These are phyloP conservation scores for Elaeis oleifera DNA, from an alignment of 202 grass and related monocot genomes.

Conservation along the genomic window DNA sequence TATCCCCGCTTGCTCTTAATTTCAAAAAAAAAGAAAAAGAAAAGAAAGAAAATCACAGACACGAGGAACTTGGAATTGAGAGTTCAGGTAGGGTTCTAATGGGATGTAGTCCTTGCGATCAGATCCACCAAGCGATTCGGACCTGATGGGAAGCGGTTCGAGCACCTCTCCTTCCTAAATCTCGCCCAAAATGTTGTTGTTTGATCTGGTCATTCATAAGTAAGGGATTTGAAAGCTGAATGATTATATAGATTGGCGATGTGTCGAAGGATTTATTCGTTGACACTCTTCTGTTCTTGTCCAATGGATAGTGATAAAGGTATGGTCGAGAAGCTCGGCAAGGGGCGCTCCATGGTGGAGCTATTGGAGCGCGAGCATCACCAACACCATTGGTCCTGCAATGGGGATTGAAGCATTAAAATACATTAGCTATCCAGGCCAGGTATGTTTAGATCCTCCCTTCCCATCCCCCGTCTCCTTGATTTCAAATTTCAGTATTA, in stretches of 20 bases:
- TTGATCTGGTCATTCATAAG: conserved; percentile 89
- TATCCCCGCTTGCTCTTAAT: background rate
- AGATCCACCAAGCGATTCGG: conserved; percentile 96
- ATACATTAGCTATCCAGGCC: conserved; percentile 93
- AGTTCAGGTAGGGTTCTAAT: background rate
- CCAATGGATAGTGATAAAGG: conserved; percentile 56
- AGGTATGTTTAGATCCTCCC: conserved; percentile 23
- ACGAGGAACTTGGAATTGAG: background rate
- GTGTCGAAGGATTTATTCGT: no score
- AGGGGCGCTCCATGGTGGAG: conserved; percentile 54
- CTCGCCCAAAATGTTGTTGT: conserved; percentile 83
- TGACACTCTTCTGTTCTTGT: background rate
- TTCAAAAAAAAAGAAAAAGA: no score
- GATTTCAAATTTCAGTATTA: background rate
- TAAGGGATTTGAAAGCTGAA: conserved; percentile 20
- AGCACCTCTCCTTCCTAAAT: conserved; percentile 92
- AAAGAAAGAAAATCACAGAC: no score
- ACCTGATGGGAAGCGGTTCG: conserved; percentile 60
- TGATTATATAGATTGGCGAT: no score
- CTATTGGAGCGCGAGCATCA: conserved; percentile 77
- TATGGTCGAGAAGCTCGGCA: conserved; percentile 53
- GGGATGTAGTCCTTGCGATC: conserved; percentile 1
- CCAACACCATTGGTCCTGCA: conserved; percentile 85
- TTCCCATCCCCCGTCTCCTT: background rate
- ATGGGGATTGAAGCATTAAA: conserved; percentile 92